A percentile compares a stretch with the other conserved stretches of the same genome.
These are phyloP conservation scores for Tricholoma hemisulphureum DNA, from an alignment of 768 basidiomycete species.

Conservation along the genomic window DNA sequence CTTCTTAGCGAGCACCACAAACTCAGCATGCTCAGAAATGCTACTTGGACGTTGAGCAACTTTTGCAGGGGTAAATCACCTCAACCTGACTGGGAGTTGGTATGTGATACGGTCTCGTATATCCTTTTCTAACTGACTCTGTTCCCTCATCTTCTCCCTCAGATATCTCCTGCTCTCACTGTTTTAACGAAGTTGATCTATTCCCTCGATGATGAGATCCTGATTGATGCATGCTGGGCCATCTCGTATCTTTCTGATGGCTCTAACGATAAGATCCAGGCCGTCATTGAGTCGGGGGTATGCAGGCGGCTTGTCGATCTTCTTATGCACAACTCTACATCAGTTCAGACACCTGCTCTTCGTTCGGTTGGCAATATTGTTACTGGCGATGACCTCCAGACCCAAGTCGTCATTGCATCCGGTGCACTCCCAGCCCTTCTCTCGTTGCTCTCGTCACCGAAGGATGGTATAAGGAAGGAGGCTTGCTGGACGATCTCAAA, in stretches of 20 bases:
- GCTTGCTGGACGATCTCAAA: constrained; percentile 99
- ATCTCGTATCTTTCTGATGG: constrained; percentile 99
- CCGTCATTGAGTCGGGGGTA: constrained; percentile 97
- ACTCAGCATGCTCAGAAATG: constrained; percentile 96
- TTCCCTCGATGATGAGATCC: constrained; percentile 96
- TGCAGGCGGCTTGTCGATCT: constrained; percentile 97
- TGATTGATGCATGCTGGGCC: constrained; percentile 99
- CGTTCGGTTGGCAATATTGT: constrained; percentile 99
- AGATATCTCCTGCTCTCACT: constrained; percentile 98
- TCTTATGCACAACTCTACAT: constrained; percentile 90
- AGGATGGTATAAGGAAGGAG: constrained; percentile 99
- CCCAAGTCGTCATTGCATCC: constrained; percentile 97
- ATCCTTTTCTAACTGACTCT: constrained; percentile 14
- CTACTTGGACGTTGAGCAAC: constrained; percentile 99
- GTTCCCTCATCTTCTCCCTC: constrained; percentile 13
- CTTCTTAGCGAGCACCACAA: constrained; percentile 96
- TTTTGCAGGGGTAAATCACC: constrained; percentile 98
- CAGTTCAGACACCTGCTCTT: constrained; percentile 97
- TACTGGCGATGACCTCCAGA: constrained; percentile 98
- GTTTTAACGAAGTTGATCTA: constrained; percentile 98
- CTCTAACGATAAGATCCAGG: constrained; percentile 99
- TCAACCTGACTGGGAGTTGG: constrained; percentile 97
- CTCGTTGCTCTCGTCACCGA: constrained; percentile 89
- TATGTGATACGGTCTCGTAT: constrained; percentile 38
- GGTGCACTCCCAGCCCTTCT: constrained; percentile 95